Evolutionary conservation across 345 rosid genomes (phyloP), one percentile per base, ranked within the genome.

Genomic region (Populus pruinosa): DNA sequence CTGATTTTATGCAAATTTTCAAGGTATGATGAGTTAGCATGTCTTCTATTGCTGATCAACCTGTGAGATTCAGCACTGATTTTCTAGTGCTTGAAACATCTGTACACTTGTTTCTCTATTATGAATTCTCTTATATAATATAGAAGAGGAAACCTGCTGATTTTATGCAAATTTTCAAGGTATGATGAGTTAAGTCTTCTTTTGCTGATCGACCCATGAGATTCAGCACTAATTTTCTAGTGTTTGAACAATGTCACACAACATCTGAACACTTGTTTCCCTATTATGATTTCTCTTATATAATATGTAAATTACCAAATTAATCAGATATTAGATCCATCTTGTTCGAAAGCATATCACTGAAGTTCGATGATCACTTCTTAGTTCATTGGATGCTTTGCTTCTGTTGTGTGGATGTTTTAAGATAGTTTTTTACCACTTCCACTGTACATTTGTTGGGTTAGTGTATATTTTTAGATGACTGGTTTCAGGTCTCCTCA

Each of bases 141-240:
- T 96, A 93, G 81, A 96, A 82, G 84, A 91, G 83, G 87, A 96
- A 90, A 84, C 99, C 99, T 41, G 83, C 91, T 36, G 98, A 96
- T 85, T 81, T 93, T 23, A 92, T 96, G 94, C 99, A 93, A 86
- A 93, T 96, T 27, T 92, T 96, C 86, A 85, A 92, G 97, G 99
- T 96, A 89, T 81, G 77, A 78, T 70, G 76, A 17, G 11, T 55
- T 85, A 53, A 11, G 27, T 69, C 61, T 56, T 38, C 41, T 73
- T 25, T n/a, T 20, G 38, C 47, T 41, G 29, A 59, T 17, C 20
- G 6, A 21, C 63, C 23, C 1, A 5, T n/a, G 63, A 56, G 23
- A 56, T 56, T 56, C 63, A n/a, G 63, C 63, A 56, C 63, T n/a
- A 56, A 56, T 56, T 56, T 70, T 55, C 33, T 3, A 18, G 41